A percentile compares a stretch with the other conserved stretches of the same genome.
These are phyloP conservation scores for Dryadomyces sulphureus DNA, from an alignment of 2,329 filamentous ascomycete species.

Conservation along the genomic window DNA sequence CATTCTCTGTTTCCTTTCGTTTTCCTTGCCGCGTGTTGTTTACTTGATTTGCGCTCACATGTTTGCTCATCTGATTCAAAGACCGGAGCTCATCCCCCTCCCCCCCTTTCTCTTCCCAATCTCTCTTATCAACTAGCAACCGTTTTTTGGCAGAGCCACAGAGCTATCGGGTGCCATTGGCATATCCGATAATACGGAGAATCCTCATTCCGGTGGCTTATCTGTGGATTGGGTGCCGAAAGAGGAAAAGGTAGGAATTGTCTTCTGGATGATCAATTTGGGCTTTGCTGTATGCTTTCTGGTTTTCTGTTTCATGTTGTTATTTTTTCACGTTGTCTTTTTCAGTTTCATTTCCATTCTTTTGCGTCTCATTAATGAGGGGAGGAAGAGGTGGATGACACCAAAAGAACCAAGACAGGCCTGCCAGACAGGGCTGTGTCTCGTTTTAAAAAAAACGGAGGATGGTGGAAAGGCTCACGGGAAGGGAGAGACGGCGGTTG, in stretches of 20 bases:
- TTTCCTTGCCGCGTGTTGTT: not conserved
- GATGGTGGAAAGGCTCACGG: not conserved
- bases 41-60: not conserved
- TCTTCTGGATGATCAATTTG: not conserved
- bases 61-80: not conserved
- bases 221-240: too few species aligned
- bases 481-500: not conserved
- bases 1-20: not conserved
- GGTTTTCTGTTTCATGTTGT: not conserved
- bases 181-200: not conserved
- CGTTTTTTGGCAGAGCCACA: not conserved
- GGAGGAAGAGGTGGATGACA: not conserved
- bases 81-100: not conserved
- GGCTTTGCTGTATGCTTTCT: not conserved
- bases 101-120: not conserved
- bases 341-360: not conserved
- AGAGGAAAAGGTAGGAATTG: too few species aligned
- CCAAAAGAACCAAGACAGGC: not conserved
- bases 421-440: not conserved
- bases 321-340: not conserved
- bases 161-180: too few species aligned
- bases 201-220: too few species aligned
- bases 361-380: not conserved
- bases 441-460: not conserved
- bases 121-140: not conserved